Conservation (phyloP, 2,329 filamentous ascomycete genomes). For the Acarospora socialis region DNA sequence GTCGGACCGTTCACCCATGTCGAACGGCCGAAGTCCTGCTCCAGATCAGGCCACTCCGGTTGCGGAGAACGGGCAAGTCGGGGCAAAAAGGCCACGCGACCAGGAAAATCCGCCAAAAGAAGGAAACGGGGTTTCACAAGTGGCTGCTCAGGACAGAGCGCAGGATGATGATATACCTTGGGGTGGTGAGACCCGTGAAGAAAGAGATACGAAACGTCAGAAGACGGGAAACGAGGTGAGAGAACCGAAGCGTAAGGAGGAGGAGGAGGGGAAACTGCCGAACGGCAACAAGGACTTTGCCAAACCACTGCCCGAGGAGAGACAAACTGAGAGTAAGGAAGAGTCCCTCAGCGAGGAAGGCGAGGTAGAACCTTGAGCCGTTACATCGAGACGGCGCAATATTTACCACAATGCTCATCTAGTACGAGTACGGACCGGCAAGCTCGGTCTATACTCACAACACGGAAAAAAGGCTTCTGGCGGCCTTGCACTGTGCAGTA, state of each 20-base stretch:
- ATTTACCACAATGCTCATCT: too few relatives aligned
- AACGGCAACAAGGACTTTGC: background rate
- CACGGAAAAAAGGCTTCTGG: too few relatives aligned
- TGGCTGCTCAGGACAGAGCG: background rate
- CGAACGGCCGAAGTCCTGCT: too few relatives aligned
- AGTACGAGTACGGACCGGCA: too few relatives aligned
- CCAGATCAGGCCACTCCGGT: background rate
- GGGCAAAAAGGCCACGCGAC: background rate
- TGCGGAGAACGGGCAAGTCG: background rate
- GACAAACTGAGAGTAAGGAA: background rate
- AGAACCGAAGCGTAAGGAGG: background rate
- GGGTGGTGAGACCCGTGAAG: too few relatives aligned
- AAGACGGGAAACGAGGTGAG: background rate
- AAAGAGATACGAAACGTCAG: background rate
- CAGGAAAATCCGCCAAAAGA: background rate
- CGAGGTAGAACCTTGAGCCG: conserved; percentile 9
- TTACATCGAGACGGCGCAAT: too few relatives aligned
- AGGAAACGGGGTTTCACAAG: background rate
- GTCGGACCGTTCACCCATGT: too few relatives aligned
- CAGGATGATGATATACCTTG: background rate
- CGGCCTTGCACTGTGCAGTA: too few relatives aligned
- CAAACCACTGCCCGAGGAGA: too few relatives aligned
- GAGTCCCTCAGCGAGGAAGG: conserved; percentile 6
- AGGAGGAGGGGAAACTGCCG: background rate
- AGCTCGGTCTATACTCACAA: too few relatives aligned